Base-by-base conservation (phyloP, 75 land plant genomes). In the Cunninghamia lanceolata region DNA sequence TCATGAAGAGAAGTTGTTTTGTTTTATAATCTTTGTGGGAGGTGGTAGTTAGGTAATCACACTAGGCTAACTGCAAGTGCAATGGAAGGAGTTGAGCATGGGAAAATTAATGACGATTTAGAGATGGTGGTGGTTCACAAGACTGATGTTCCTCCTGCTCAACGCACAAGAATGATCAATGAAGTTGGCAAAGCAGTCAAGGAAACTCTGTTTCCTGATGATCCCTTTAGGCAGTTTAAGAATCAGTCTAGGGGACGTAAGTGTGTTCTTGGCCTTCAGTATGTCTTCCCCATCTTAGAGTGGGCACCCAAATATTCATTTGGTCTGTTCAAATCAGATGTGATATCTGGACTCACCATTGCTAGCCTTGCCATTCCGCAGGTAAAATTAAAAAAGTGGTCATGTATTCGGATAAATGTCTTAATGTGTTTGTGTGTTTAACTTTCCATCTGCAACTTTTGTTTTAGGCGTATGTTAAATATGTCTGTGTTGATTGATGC, bases 351-450 rank as follows among this genome's bases (percentile, higher is more conserved):
- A 25, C 50, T 93, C 86, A 94, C 96, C 86, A 94, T 94, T 88
- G 96, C 95, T 66, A 94, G 96, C 82, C 91, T 94, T 82, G 92
- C 93, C 59, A 90, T 94, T 38, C 96, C 94, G 19, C 91, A 89
- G 85, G 85, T 78, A 47, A 83, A 2, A 39, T 43, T 63, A 4
- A n/a, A 40, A n/a, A 10, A 81, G 13, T 36, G 28, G 34, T 81
- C n/a, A 85, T 16, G 30, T 76, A 9, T 78, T 38, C 14, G 34
- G 75, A 32, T 73, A 3, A 73, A 4, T 73, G 36, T 32, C 15
- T 73, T 25, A 13, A 9, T 32, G 75, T 34, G 6, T 16, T 66
- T 50, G 1, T 66, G 25, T 66, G 5, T 66, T 7, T 66, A 2
- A 28, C 0, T 66, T 66, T 66, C 30, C 0, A 7, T 63, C 68